These are phyloP conservation scores for Globisporangium heterothallicum DNA, from an alignment of 352 stramenopile species.

Conservation along the genomic window DNA sequence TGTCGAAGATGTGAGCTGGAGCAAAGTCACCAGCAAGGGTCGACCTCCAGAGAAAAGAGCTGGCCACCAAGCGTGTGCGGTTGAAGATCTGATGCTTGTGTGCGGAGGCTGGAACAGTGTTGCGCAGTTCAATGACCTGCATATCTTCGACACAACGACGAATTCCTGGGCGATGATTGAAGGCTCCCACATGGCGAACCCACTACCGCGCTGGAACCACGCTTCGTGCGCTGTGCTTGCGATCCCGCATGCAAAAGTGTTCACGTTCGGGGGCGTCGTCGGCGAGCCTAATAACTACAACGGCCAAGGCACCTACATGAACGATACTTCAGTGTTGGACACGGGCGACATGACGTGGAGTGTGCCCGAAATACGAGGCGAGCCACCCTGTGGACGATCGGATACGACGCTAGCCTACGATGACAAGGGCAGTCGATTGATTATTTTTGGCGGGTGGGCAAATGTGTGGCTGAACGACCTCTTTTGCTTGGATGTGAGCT, in stretches of 20 bases:
- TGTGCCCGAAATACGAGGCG: constrained; percentile 73
- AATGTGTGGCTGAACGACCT: constrained; percentile 93
- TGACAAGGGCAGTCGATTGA: constrained; percentile 83
- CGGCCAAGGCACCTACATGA: constrained; percentile 76
- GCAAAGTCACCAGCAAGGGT: constrained; percentile 80
- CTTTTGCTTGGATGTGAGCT: constrained; percentile 90
- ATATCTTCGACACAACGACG: constrained; percentile 87
- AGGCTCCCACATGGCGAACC: constrained; percentile 58
- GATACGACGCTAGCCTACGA: constrained; percentile 95
- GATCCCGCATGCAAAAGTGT: constrained; percentile 95
- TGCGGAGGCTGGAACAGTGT: constrained; percentile 95
- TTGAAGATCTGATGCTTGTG: constrained; percentile 90
- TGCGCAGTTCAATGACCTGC: constrained; percentile 93
- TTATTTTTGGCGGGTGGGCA: constrained; percentile 95
- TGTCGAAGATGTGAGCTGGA: constrained; percentile 84
- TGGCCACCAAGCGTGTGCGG: constrained; percentile 88
- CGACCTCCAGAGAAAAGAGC: constrained; percentile 88
- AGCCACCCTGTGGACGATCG: constrained; percentile 79
- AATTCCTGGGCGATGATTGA: constrained; percentile 85
- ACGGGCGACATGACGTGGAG: constrained; percentile 89
- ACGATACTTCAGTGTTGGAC: constrained; percentile 91
- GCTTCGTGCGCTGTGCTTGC: constrained; percentile 89
- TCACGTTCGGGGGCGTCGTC: constrained; percentile 95
- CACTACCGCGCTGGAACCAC: constrained; percentile 94
- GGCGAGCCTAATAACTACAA: constrained; percentile 88